Percentiles rank a stretch among this genome's conserved stretches.
Conservation (phyloP, 495 filamentous ascomycete genomes). For the Lasiosphaeriaceae sp. region DNA sequence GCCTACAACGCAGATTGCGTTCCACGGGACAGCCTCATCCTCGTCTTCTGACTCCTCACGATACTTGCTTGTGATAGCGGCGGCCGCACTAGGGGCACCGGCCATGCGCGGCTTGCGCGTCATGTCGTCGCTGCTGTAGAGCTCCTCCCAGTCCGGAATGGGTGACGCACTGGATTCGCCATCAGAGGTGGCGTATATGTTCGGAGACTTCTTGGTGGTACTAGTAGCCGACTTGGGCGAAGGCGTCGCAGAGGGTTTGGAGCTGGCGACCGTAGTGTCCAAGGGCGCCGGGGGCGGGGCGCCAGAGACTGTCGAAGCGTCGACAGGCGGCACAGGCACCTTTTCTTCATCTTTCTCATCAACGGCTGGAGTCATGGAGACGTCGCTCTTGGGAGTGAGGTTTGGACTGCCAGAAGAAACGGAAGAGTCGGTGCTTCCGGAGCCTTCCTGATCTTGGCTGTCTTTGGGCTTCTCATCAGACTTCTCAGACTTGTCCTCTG, state of each 20-base stretch:
- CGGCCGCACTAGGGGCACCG: conserved; percentile 24
- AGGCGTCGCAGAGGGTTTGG: background rate
- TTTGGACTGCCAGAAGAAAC: conserved; percentile 21
- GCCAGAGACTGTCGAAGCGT: conserved; percentile 20
- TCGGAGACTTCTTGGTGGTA: conserved; percentile 19
- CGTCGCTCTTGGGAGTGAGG: conserved; percentile 30
- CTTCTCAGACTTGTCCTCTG: conserved; percentile 8
- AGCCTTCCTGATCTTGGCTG: conserved; percentile 5
- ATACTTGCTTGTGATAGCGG: conserved; percentile 33
- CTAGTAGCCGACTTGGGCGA: no score
- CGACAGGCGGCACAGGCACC: conserved; percentile 27
- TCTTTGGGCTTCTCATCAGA: conserved; percentile 13
- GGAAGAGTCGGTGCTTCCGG: conserved; percentile 19
- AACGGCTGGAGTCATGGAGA: conserved; percentile 14
- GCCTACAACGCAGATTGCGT: conserved; percentile 47
- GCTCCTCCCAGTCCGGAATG: conserved; percentile 47
- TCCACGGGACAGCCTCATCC: conserved; percentile 47
- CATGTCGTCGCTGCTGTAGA: conserved; percentile 50
- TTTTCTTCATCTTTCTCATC: conserved; percentile 26
- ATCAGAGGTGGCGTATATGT: conserved; percentile 36
- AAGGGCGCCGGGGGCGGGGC: conserved; percentile 18
- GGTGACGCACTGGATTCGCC: conserved; percentile 47
- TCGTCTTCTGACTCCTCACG: conserved; percentile 42
- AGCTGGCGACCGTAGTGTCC: background rate
- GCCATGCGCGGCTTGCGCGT: conserved; percentile 43